Evolutionary conservation across 2,329 filamentous ascomycete species (phyloP).

Genomic region (Aspergillus sp.): DNA sequence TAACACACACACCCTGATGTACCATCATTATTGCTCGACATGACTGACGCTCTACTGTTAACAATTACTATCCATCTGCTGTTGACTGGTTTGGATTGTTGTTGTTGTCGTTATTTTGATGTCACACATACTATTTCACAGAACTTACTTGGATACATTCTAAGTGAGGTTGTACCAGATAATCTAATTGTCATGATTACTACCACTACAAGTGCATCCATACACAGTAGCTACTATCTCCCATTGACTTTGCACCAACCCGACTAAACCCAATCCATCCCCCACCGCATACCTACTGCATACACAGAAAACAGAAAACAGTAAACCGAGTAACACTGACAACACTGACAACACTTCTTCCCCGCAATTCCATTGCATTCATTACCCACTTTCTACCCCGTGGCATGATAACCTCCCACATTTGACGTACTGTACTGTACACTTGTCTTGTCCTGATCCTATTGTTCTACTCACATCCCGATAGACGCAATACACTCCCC

Average conservation of each 20-base stretch:
- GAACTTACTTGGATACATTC: background rate
- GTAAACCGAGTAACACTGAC: no score
- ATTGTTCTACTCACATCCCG: no score
- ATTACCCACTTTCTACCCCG: no score
- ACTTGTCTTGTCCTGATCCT: no score
- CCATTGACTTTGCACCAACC: background rate
- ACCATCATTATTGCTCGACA: constrained; percentile 5
- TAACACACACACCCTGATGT: background rate
- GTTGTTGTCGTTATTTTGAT: background rate
- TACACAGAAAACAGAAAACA: background rate
- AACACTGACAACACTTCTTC: no score
- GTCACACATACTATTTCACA: background rate
- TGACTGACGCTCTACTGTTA: background rate
- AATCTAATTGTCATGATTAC: background rate
- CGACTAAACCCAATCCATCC: background rate
- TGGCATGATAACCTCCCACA: no score
- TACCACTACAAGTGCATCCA: background rate
- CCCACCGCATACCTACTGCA: background rate
- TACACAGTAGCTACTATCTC: background rate
- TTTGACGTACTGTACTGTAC: no score
- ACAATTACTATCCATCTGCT: background rate
- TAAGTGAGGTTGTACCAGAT: constrained; percentile 1
- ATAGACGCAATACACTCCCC: no score
- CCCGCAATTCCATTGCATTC: no score
- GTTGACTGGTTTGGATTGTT: background rate